Percentiles rank a stretch among this genome's conserved stretches.
Conservation (phyloP, 1,284 basidiomycete genomes). For the Melampsora americana region DNA sequence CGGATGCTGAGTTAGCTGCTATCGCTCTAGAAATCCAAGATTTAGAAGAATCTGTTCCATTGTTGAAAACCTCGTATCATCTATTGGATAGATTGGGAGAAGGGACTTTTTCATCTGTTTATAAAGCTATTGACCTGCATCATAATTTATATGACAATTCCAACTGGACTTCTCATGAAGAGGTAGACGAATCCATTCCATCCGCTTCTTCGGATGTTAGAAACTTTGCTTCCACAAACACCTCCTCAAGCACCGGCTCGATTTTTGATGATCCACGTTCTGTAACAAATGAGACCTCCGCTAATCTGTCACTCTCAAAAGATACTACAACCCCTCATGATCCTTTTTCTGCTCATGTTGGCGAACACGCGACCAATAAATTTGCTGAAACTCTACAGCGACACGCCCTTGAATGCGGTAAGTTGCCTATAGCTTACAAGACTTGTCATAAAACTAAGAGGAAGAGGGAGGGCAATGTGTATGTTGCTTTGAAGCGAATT, state of each 20-base stretch:
- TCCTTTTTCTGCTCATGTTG: slow-evolving; percentile 28
- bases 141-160: slow-evolving; percentile 55
- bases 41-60: slow-evolving; percentile 61
- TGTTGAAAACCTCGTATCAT: slow-evolving; percentile 68
- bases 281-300: background rate
- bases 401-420: slow-evolving; percentile 53
- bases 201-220: slow-evolving; percentile 18
- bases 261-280: slow-evolving; percentile 19
- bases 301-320: slow-evolving; percentile 1
- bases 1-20: slow-evolving; percentile 53
- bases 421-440: slow-evolving; percentile 59
- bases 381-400: slow-evolving; percentile 40
- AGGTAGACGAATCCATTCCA: background rate
- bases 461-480: slow-evolving; percentile 56
- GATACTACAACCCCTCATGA: background rate
- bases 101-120: slow-evolving; percentile 94
- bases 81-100: slow-evolving; percentile 89
- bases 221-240: slow-evolving; percentile 22
- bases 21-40: slow-evolving; percentile 63
- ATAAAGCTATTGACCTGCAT: slow-evolving; percentile 86
- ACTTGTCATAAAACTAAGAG: slow-evolving; percentile 53
- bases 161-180: slow-evolving; percentile 12
- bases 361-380: slow-evolving; percentile 33
- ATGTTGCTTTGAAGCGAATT: slow-evolving; percentile 93
- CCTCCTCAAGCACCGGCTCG: slow-evolving; percentile 29